Percentiles rank a stretch among this genome's conserved stretches.
phyloP scores from a whole-genome alignment of 352 stramenopile species.

The Pythium myriotylum region DNA sequence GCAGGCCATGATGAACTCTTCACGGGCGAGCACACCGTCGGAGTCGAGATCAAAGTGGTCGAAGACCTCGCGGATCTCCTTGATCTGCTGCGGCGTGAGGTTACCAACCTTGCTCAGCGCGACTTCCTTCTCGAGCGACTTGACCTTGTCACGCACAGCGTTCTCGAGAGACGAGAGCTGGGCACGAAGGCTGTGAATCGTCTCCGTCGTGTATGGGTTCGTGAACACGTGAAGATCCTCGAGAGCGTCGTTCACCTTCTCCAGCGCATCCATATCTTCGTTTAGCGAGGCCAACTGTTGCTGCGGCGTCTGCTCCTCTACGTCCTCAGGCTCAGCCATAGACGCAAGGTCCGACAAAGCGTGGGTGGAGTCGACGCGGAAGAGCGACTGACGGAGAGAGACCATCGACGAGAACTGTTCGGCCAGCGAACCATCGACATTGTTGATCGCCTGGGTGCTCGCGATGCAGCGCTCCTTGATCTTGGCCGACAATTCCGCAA shows the following conservation, averaged over 20 bases:
- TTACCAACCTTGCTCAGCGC: slow-evolving; percentile 83
- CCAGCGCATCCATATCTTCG: slow-evolving; percentile 82
- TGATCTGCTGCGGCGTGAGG: slow-evolving; percentile 79
- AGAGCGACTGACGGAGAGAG: slow-evolving; percentile 64
- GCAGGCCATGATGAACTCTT: slow-evolving; percentile 92
- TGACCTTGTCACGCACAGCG: slow-evolving; percentile 79
- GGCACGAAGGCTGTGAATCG: slow-evolving; percentile 84
- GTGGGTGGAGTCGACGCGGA: slow-evolving; percentile 36
- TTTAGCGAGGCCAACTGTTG: slow-evolving; percentile 50
- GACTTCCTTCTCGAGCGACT: slow-evolving; percentile 90
- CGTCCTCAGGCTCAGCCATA: slow-evolving; percentile 13
- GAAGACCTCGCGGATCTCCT: slow-evolving; percentile 91
- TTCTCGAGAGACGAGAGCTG: slow-evolving; percentile 84
- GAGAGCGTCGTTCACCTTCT: slow-evolving; percentile 82
- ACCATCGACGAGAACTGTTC: slow-evolving; percentile 86
- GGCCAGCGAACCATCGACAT: slow-evolving; percentile 67
- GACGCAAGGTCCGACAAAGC: slow-evolving; percentile 25
- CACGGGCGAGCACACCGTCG: slow-evolving; percentile 80
- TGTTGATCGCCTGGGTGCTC: slow-evolving; percentile 82
- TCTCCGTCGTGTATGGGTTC: slow-evolving; percentile 91
- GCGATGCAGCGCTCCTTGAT: slow-evolving; percentile 78
- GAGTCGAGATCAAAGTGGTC: slow-evolving; percentile 91
- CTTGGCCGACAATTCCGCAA: slow-evolving; percentile 66
- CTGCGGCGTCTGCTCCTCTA: slow-evolving; percentile 22
- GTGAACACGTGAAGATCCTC: slow-evolving; percentile 84